Evolutionary conservation across 305 asterid species (phyloP), one percentile per base, ranked within the genome.

Genomic region (Ruellia speciosa): DNA sequence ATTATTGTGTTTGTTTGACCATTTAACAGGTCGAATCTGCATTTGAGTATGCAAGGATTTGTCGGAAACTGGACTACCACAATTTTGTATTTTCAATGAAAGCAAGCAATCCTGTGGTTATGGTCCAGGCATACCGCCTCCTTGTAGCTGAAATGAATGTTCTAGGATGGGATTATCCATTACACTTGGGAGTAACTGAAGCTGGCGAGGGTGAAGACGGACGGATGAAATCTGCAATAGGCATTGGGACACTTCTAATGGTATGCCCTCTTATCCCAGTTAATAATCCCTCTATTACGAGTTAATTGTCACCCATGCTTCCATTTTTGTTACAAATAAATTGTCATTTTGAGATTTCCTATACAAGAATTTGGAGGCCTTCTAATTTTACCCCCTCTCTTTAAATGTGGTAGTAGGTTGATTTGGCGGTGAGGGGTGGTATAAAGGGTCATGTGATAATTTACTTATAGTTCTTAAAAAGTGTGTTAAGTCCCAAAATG

Each of bases 181-280:
- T 93, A 58, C 99, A 93, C 68, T 71, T 93, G 67, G 99, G 99
- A 66, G 99, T 93, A 41, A 93, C 99, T 56, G 97, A 93, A 83
- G 99, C 99, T 57, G 97, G 99, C 66, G 99, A 89, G 75, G 97
- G 99, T 65, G 99, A 93, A 77, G 99, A 93, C 75, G 99, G 99
- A 62, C 80, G 97, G 59, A 93, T 93, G 99, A 93, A 93, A 81
- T 89, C 97, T 67, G 99, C 99, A 12, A 93, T 89, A 54, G 97
- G 99, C 48, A 93, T 93, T 16, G 99, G 99, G 65, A 90, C 97
- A 59, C 95, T 85, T 69, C 86, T 85, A 20, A 85, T 73, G 94
- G 94, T 85, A 73, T 35, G 64, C 46, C 59, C 31, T 52, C 40
- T 41, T 11, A n/a, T 24, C 53, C 59, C 18, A 56, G 14, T 58